Evolutionary conservation across 2,329 filamentous ascomycete species (phyloP).

Genomic region (Cyclaneusma minus): DNA sequence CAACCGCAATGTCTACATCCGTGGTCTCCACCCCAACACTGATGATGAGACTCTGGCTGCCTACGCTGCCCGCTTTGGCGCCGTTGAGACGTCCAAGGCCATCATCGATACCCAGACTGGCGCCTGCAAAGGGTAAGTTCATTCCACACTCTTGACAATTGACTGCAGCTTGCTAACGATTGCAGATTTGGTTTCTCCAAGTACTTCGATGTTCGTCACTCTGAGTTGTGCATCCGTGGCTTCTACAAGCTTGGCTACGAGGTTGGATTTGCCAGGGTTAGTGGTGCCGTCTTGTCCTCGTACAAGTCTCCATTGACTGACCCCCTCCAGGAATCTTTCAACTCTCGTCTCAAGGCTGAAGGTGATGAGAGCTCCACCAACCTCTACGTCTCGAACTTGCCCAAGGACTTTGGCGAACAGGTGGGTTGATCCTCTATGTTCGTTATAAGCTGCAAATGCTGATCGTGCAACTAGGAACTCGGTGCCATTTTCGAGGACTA

Average conservation of each 20-base stretch:
- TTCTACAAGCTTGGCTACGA: constrained; percentile 94
- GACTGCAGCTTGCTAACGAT: constrained; percentile 2
- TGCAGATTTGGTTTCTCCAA: constrained; percentile 92
- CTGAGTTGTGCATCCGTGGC: constrained; percentile 89
- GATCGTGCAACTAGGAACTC: constrained; percentile 39
- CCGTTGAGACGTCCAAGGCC: constrained; percentile 92
- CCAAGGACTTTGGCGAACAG: constrained; percentile 80
- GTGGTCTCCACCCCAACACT: constrained; percentile 86
- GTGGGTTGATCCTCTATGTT: constrained; percentile 32
- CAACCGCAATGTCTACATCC: constrained; percentile 97
- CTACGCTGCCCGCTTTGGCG: constrained; percentile 79
- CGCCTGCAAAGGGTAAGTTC: constrained; percentile 80
- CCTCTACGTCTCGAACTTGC: constrained; percentile 93
- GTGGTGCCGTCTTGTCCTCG: constrained; percentile 14
- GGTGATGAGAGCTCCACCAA: constrained; percentile 84
- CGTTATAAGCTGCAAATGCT: constrained; percentile 9
- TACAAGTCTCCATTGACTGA: constrained; percentile 9
- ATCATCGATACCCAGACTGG: constrained; percentile 92
- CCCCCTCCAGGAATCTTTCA: constrained; percentile 74
- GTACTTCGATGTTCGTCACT: constrained; percentile 74
- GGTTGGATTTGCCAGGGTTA: constrained; percentile 86
- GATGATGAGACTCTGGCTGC: constrained; percentile 76
- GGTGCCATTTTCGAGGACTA: constrained; percentile 66
- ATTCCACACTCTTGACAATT: not conserved
- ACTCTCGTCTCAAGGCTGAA: constrained; percentile 92